Conservation (phyloP, 2,329 filamentous ascomycete genomes). For the Colletotrichum noveboracense region DNA sequence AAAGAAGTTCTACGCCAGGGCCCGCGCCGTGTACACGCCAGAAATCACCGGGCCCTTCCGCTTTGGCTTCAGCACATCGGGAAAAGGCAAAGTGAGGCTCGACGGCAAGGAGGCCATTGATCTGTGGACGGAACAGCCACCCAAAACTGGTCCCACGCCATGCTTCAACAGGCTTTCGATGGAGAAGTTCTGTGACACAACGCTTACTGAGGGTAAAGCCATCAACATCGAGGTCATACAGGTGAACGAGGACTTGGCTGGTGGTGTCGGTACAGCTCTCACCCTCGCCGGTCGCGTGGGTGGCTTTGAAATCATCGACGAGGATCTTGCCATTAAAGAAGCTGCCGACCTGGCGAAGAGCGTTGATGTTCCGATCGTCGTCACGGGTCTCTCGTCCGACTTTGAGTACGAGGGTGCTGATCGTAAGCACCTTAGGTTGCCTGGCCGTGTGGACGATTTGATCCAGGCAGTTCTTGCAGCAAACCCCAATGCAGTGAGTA, state of each 20-base stretch:
- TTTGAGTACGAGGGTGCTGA: slow-evolving; percentile 85
- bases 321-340: slow-evolving; percentile 63
- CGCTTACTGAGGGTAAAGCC: neutral
- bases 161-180: slow-evolving; percentile 22
- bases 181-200: slow-evolving; percentile 14
- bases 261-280: slow-evolving; percentile 25
- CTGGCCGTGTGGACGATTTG: slow-evolving; percentile 72
- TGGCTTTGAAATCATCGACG: slow-evolving; percentile 61
- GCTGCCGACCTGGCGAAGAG: slow-evolving; percentile 71
- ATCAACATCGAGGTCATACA: slow-evolving; percentile 13
- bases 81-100: slow-evolving; percentile 30
- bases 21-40: slow-evolving; percentile 6
- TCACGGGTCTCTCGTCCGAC: slow-evolving; percentile 78
- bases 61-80: slow-evolving; percentile 21
- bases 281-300: slow-evolving; percentile 52
- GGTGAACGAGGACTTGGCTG: slow-evolving; percentile 25
- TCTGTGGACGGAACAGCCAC: slow-evolving; percentile 22
- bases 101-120: slow-evolving; percentile 29
- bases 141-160: slow-evolving; percentile 18
- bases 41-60: slow-evolving; percentile 2
- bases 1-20: slow-evolving; percentile 19
- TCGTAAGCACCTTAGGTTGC: slow-evolving; percentile 79
- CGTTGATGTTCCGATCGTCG: slow-evolving; percentile 78
- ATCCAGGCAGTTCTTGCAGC: slow-evolving; percentile 69
- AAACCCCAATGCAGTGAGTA: slow-evolving; percentile 67